phyloP scores from a whole-genome alignment of 1,284 basidiomycete species.

The Rhodotorula mucilaginosa region DNA sequence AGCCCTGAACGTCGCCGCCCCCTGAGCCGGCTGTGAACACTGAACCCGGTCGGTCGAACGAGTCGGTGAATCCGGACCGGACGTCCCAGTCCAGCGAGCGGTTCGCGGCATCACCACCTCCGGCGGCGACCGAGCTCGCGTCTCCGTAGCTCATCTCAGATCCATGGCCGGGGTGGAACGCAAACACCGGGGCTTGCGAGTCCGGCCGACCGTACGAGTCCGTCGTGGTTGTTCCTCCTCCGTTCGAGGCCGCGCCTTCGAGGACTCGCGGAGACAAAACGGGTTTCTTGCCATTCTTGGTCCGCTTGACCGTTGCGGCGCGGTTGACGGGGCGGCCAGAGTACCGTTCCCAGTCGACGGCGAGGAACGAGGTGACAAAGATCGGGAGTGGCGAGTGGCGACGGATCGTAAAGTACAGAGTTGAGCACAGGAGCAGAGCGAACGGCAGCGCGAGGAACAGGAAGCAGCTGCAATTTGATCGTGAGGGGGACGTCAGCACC shows the following conservation, averaged over 20 bases:
- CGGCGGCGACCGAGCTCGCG: background rate
- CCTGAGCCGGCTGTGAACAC: background rate
- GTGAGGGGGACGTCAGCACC: too few relatives aligned
- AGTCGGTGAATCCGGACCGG: slow-evolving; percentile 3
- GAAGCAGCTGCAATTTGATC: slow-evolving; percentile 17
- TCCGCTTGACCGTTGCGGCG: slow-evolving; percentile 18
- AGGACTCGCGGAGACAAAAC: background rate
- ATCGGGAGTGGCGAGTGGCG: slow-evolving; percentile 24
- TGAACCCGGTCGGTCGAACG: background rate
- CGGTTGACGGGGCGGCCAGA: slow-evolving; percentile 30
- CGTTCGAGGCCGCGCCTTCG: background rate
- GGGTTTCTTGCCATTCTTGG: background rate
- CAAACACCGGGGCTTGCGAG: slow-evolving; percentile 4
- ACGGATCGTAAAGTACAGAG: slow-evolving; percentile 36
- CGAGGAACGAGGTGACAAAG: slow-evolving; percentile 29
- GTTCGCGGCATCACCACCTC: background rate
- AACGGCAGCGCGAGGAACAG: slow-evolving; percentile 25
- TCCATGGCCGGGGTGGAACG: background rate
- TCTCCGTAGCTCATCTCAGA: slow-evolving; percentile 9
- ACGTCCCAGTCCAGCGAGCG: slow-evolving; percentile 19
- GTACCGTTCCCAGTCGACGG: slow-evolving; percentile 38
- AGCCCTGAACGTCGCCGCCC: background rate
- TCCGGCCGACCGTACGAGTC: background rate
- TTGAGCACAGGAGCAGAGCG: slow-evolving; percentile 35
- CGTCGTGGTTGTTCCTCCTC: background rate